These are phyloP conservation scores for Posidonia australis DNA, from an alignment of 106 monocot genomes.

Conservation along the genomic window DNA sequence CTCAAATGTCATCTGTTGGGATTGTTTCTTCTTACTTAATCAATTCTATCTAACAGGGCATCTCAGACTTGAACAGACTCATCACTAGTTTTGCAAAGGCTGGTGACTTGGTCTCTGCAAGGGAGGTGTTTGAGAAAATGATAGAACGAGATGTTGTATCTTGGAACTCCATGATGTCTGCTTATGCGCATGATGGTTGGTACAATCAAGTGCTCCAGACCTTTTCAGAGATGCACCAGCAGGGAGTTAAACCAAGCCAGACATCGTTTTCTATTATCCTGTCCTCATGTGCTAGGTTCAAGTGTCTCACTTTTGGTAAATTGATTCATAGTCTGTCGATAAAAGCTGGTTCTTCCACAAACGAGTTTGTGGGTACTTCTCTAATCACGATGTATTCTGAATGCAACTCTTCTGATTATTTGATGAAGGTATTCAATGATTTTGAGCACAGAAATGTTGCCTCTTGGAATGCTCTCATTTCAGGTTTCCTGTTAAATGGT, in stretches of 20 bases:
- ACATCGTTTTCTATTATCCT: conserved; percentile 39
- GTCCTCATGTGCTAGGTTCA: conserved; percentile 35
- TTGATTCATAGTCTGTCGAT: conserved; percentile 40
- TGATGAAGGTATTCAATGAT: conserved; percentile 8
- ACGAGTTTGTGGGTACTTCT: conserved; percentile 51
- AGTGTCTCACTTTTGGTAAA: conserved; percentile 21
- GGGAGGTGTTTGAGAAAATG: conserved; percentile 46
- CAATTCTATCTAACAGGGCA: not conserved
- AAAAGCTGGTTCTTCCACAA: conserved; percentile 15
- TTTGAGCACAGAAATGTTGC: conserved; percentile 18
- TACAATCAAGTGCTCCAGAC: conserved; percentile 13
- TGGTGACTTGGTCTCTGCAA: not conserved
- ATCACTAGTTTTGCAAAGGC: not conserved
- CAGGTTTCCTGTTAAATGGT: not conserved
- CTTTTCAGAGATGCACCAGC: conserved; percentile 25
- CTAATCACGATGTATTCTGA: conserved; percentile 52
- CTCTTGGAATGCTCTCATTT: conserved; percentile 5
- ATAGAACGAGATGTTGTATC: conserved; percentile 33
- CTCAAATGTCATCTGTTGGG: not conserved
- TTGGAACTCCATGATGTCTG: conserved; percentile 60
- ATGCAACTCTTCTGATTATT: conserved; percentile 18
- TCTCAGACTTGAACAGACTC: not conserved
- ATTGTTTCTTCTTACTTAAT: not conserved
- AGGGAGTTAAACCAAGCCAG: conserved; percentile 10
- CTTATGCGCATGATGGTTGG: conserved; percentile 9